These are phyloP conservation scores for Candida argentea DNA, from an alignment of 805 yeast genomes.

Conservation along the genomic window DNA sequence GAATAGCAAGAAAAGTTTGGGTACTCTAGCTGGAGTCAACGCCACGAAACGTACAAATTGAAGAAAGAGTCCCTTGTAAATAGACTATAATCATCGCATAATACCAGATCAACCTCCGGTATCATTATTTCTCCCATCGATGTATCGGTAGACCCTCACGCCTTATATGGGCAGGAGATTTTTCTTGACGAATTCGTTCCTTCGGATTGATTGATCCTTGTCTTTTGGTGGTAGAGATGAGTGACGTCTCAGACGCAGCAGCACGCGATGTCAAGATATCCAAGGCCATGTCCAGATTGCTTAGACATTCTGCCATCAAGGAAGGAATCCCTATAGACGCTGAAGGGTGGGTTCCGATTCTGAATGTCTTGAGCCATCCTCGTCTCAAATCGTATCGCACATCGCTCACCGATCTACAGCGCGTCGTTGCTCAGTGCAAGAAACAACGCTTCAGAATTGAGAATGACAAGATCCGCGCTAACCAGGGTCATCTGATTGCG, in stretches of 20 bases:
- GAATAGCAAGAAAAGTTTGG: conserved; percentile 31
- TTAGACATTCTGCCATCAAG: conserved; percentile 77
- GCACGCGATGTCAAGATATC: conserved; percentile 50
- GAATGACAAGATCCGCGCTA: conserved; percentile 56
- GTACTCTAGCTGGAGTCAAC: conserved; percentile 45
- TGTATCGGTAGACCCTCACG: too few species aligned
- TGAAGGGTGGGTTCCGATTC: conserved; percentile 55
- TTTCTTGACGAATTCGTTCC: too few species aligned
- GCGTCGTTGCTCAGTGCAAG: conserved; percentile 54
- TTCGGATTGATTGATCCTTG: not conserved
- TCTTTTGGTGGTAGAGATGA: too few species aligned
- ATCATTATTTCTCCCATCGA: too few species aligned
- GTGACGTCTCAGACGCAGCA: conserved; percentile 5
- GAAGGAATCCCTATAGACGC: conserved; percentile 56
- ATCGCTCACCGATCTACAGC: conserved; percentile 44
- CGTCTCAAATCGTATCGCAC: conserved; percentile 48
- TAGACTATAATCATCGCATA: too few species aligned
- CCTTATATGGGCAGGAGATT: too few species aligned
- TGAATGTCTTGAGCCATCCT: conserved; percentile 43
- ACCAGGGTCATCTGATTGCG: conserved; percentile 80
- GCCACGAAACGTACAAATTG: conserved; percentile 21
- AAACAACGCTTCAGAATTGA: conserved; percentile 60
- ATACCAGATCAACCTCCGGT: too few species aligned
- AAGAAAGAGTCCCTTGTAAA: too few species aligned
- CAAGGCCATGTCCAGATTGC: conserved; percentile 61